Evolutionary conservation across 2,329 filamentous ascomycete species (phyloP), one percentile per base, ranked within the genome.

Genomic region (Sporothrix variecibatus): DNA sequence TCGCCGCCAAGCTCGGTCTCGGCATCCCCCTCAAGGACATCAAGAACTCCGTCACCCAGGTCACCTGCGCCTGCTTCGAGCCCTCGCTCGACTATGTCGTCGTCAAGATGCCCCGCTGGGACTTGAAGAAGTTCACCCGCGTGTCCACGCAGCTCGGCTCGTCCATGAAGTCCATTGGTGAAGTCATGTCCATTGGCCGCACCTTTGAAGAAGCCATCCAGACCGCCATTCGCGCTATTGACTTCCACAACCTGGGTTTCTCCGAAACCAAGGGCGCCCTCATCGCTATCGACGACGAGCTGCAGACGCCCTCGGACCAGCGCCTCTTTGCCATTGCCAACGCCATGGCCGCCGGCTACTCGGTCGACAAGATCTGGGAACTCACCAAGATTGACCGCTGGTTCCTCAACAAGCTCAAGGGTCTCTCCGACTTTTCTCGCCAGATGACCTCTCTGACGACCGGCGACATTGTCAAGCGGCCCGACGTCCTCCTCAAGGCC

Each of bases 151-250:
- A 97, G 81, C 92, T 99, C 31, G 95, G 95, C 40, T 98, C 96
- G 2, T 97, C 95, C 15, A 99, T 99, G 96, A 99, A 98, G 91
- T 97, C 94, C 89, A 95, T 99, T 72, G 96, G 96, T 80, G 96
- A 99, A 82, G 96, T 99, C 78, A 98, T 99, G 96, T 95, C 93
- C 80, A 98, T 99, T 78, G 96, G 96, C 74, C 88, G 96, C 77
- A 97, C 93, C 0, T 99, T 99, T 79, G 96, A 99, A 83, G 96
- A 99, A 84, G 96, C 96, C 9, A 97, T 99, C 58, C 96, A 99
- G 80, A 99, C 98, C 84, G 96, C 96, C 26, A 99, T 99, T 79
- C 92, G 96, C 70, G 92, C 94, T 56, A 95, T 98, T 74, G 96
- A 99, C 82, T 95, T 94, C 84, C 92, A 96, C 86, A 98, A 98